Percentiles rank a stretch among this genome's conserved stretches.
Evolutionary conservation across 2,329 filamentous ascomycete species (phyloP).

Genomic region (Trichoderma semiorbis): DNA sequence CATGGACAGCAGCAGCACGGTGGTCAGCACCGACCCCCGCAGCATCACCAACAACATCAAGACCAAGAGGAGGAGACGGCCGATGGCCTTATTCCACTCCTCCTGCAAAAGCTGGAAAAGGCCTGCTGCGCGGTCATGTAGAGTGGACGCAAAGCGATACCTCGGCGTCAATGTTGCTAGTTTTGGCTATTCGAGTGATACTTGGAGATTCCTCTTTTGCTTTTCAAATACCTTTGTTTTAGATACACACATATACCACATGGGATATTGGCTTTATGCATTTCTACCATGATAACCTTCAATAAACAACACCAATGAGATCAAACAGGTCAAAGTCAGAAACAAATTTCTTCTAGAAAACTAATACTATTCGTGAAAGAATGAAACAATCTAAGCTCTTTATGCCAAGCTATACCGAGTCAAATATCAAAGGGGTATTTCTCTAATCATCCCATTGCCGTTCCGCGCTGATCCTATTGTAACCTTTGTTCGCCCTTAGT

Average conservation of each 20-base stretch:
- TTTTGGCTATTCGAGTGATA: not conserved
- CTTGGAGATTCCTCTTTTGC: not conserved
- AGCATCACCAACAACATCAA: conserved; percentile 25
- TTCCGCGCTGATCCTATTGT: conserved; percentile 6
- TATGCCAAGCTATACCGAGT: not conserved
- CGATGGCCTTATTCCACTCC: conserved; percentile 55
- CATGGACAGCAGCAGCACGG: conserved; percentile 32
- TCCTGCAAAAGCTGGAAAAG: conserved; percentile 64
- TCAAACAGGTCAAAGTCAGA: not conserved
- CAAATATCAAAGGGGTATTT: not conserved
- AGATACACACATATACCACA: conserved; percentile 7
- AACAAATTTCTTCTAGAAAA: not conserved
- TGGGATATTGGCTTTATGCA: not conserved
- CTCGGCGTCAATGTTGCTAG: not conserved
- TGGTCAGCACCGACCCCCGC: conserved; percentile 26
- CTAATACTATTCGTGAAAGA: not conserved
- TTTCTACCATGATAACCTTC: not conserved
- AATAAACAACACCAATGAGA: not conserved
- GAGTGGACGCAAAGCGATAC: conserved; percentile 27
- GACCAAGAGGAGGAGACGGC: conserved; percentile 46
- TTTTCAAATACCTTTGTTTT: not conserved
- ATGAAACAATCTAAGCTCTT: not conserved
- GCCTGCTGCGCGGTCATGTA: conserved; percentile 75
- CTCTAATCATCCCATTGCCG: conserved; percentile 2
- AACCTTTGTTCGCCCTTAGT: conserved; percentile 8